Conservation (phyloP, 2,329 filamentous ascomycete genomes). For the Sphaerulina musiva region DNA sequence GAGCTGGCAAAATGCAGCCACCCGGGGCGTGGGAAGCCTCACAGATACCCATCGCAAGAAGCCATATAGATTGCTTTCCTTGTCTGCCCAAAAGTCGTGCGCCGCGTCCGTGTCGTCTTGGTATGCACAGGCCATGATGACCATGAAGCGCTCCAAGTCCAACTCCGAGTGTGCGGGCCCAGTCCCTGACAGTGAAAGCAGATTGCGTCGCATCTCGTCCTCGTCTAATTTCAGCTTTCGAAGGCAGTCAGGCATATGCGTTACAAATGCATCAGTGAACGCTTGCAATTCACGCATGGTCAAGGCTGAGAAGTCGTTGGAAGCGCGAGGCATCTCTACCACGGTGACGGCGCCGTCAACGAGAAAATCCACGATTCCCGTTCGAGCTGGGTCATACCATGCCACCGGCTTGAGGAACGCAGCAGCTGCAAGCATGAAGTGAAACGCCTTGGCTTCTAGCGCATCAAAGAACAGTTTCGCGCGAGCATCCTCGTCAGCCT, state of each 20-base stretch:
- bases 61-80: constrained; percentile 85
- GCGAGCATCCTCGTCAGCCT: constrained; percentile 54
- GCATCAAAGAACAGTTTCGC: constrained; percentile 64
- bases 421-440: constrained; percentile 80
- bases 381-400: constrained; percentile 82
- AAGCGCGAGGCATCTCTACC: constrained; percentile 60
- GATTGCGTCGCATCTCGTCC: constrained; percentile 65
- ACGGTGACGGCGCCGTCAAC: constrained; percentile 70
- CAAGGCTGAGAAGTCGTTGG: constrained; percentile 62
- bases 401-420: constrained; percentile 72
- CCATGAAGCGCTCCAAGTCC: constrained; percentile 77
- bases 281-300: constrained; percentile 76
- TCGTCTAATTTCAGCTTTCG: constrained; percentile 80
- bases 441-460: constrained; percentile 81
- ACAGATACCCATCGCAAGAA: constrained; percentile 97
- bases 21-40: constrained; percentile 88
- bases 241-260: constrained; percentile 88
- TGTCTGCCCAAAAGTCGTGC: constrained; percentile 83
- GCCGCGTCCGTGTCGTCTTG: constrained; percentile 79
- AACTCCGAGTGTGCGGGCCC: constrained; percentile 37
- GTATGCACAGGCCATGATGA: constrained; percentile 87
- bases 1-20: constrained; percentile 95
- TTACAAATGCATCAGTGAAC: constrained; percentile 88
- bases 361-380: constrained; percentile 73
- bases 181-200: constrained; percentile 35